phyloP scores from a whole-genome alignment of 805 yeast species.

The Candida endomychidarum region DNA sequence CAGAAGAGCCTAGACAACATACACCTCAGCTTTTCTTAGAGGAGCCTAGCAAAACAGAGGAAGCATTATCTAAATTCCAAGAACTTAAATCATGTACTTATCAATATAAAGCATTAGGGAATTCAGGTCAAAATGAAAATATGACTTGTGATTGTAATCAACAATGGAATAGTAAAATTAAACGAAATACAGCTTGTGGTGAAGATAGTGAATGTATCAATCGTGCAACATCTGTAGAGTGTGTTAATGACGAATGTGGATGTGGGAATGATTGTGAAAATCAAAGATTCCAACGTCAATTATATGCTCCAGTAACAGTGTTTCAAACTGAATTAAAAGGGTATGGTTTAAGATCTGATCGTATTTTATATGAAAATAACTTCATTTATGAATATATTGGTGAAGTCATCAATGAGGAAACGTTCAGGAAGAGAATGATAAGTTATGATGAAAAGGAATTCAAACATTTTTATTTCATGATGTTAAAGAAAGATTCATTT shows the following conservation, averaged over 20 bases:
- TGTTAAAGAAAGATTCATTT: conserved; percentile 88
- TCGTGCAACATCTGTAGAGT: conserved; percentile 87
- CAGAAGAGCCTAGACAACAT: conserved; percentile 10
- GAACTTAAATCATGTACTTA: conserved; percentile 62
- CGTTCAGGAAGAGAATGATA: conserved; percentile 73
- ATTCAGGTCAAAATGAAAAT: conserved; percentile 71
- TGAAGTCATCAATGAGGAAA: conserved; percentile 80
- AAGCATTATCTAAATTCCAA: conserved; percentile 62
- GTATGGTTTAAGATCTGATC: conserved; percentile 78
- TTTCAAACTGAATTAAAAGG: conserved; percentile 84
- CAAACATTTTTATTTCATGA: conserved; percentile 92
- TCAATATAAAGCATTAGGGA: conserved; percentile 59
- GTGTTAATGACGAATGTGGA: conserved; percentile 62
- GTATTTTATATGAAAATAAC: conserved; percentile 54
- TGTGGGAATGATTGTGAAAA: conserved; percentile 84
- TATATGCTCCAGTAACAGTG: conserved; percentile 78
- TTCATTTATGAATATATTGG: conserved; percentile 93
- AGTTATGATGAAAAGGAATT: conserved; percentile 67
- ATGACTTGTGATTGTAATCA: conserved; percentile 90
- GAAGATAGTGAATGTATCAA: conserved; percentile 89
- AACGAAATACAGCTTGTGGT: conserved; percentile 68
- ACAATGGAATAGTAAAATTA: conserved; percentile 39
- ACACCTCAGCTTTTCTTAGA: conserved; percentile 32
- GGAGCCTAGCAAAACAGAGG: conserved; percentile 60
- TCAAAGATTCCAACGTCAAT: conserved; percentile 79